Evolutionary conservation across 305 asterid species (phyloP).

Genomic region (Plantago rigida): DNA sequence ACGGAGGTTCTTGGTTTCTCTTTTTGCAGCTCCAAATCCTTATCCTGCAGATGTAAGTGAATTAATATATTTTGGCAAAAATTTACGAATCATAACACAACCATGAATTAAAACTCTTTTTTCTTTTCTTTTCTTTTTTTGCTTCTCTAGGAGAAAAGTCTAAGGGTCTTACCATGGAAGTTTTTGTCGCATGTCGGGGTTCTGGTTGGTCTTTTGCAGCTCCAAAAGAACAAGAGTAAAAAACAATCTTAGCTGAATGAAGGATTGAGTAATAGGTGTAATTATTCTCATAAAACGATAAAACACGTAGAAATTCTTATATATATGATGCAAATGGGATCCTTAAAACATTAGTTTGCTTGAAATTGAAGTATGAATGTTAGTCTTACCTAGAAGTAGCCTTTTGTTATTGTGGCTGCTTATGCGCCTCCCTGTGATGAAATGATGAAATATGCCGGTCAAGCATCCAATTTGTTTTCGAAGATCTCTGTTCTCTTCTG

Average conservation of each 20-base stretch:
- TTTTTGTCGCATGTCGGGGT: constrained; percentile 32
- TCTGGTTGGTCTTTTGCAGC: constrained; percentile 42
- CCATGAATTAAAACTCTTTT: not conserved
- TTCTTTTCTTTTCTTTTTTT: not conserved
- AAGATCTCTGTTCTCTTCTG: constrained; percentile 49
- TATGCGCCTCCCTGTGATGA: constrained; percentile 47
- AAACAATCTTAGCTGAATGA: constrained; percentile 25
- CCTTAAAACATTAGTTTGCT: not conserved
- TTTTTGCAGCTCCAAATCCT: constrained; percentile 30
- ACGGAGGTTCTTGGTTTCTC: constrained; percentile 52
- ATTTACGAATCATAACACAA: not conserved
- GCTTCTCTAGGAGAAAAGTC: not conserved
- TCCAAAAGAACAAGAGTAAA: constrained; percentile 29
- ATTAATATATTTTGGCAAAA: constrained; percentile 6
- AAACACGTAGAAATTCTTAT: not conserved
- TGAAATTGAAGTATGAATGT: not conserved
- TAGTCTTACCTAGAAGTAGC: constrained; percentile 50
- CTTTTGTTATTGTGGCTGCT: constrained; percentile 45
- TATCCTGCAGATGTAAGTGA: constrained; percentile 45
- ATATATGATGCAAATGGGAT: not conserved
- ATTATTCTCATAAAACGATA: not conserved
- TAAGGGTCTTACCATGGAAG: constrained; percentile 36
- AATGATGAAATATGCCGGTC: constrained; percentile 78
- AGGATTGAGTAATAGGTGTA: not conserved
- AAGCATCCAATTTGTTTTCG: constrained; percentile 88